Conservation (phyloP, 1,284 basidiomycete species). For the Trichosporon asahii region DNA sequence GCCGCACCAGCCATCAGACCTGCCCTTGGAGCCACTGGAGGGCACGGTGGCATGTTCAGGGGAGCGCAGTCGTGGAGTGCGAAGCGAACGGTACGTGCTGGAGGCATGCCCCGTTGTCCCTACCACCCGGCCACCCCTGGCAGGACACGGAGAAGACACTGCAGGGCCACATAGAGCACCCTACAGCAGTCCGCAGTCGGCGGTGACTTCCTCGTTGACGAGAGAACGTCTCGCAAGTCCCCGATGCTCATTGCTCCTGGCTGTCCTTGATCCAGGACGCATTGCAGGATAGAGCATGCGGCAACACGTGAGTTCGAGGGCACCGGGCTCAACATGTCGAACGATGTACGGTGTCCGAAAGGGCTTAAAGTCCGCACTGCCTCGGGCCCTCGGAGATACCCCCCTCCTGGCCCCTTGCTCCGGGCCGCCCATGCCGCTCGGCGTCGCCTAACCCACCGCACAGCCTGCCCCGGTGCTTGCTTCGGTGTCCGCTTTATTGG, state of each 20-base stretch:
- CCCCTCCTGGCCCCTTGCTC: too few relatives aligned
- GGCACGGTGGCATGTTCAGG: too few relatives aligned
- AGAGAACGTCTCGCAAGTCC: background rate
- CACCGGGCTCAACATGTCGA: background rate
- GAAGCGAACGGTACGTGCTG: background rate
- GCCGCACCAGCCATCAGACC: too few relatives aligned
- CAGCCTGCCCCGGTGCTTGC: too few relatives aligned
- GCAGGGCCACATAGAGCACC: background rate
- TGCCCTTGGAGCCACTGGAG: too few relatives aligned
- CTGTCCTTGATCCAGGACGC: background rate
- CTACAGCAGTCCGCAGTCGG: background rate
- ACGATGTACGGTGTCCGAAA: background rate
- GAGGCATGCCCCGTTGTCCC: background rate
- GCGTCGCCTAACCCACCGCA: too few relatives aligned
- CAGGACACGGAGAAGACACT: background rate
- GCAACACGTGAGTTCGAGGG: background rate
- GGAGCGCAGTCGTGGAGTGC: background rate
- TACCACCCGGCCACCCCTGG: too few relatives aligned
- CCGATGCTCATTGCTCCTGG: background rate
- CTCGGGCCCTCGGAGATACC: background rate
- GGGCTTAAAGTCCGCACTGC: background rate
- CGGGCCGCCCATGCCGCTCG: too few relatives aligned
- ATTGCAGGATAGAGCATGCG: background rate
- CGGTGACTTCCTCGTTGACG: background rate
- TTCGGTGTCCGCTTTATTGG: background rate